phyloP scores from a whole-genome alignment of 768 basidiomycete genomes.

The Lactifluus hygrophoroides region DNA sequence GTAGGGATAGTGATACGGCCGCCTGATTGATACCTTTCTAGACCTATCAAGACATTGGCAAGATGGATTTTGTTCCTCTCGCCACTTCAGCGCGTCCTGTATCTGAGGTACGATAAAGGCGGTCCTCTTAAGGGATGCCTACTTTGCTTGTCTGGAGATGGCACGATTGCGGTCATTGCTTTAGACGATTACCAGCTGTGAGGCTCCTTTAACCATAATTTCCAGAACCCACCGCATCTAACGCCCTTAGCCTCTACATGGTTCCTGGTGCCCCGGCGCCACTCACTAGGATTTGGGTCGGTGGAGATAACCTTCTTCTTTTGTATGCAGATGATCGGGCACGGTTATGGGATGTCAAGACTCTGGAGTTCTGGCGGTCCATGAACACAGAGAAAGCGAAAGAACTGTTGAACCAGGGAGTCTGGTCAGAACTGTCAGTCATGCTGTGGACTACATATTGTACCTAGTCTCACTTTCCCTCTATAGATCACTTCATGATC shows the following conservation, averaged over 20 bases:
- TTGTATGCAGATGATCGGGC: conserved; percentile 70
- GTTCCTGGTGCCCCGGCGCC: conserved; percentile 73
- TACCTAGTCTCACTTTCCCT: not conserved
- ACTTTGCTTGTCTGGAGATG: conserved; percentile 67
- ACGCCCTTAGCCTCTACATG: conserved; percentile 51
- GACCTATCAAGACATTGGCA: conserved; percentile 56
- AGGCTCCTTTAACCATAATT: conserved; percentile 24
- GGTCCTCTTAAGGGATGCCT: conserved; percentile 59
- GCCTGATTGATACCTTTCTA: conserved; percentile 24
- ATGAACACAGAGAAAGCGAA: conserved; percentile 69
- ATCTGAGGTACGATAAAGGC: conserved; percentile 41
- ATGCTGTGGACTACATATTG: not conserved
- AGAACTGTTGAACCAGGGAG: conserved; percentile 60
- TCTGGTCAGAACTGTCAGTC: conserved; percentile 66
- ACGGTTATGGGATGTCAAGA: conserved; percentile 80
- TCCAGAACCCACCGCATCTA: not conserved
- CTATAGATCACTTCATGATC: conserved; percentile 3
- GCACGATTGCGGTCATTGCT: conserved; percentile 74
- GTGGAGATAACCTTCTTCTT: conserved; percentile 62
- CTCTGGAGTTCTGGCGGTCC: conserved; percentile 78
- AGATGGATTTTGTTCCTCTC: conserved; percentile 68
- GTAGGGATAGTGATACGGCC: not conserved
- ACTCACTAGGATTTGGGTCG: conserved; percentile 52
- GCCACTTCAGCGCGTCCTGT: conserved; percentile 51
- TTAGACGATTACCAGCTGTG: conserved; percentile 74